phyloP scores from a whole-genome alignment of 805 yeast genomes.

The Yarrowia hollandica region DNA sequence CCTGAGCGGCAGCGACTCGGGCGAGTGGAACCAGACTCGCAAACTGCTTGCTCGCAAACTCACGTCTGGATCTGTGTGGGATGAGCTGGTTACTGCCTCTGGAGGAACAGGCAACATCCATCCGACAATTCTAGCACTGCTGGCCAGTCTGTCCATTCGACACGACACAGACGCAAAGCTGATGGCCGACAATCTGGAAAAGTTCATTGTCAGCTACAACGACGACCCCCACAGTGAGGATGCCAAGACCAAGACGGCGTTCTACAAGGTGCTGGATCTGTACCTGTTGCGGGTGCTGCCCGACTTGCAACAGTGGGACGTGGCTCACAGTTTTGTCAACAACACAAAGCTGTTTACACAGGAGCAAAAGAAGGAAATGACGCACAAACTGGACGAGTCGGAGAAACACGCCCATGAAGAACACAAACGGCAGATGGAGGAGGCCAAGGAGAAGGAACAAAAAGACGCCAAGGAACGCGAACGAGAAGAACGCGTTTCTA shows the following conservation, averaged over 20 bases:
- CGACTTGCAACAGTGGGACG: conserved; percentile 15
- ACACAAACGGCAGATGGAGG: neutral
- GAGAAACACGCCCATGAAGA: neutral
- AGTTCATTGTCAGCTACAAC: conserved; percentile 9
- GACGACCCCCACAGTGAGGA: neutral
- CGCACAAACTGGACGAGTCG: conserved; percentile 3
- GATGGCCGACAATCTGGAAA: conserved; percentile 21
- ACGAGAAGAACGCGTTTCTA: neutral
- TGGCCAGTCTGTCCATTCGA: conserved; percentile 10
- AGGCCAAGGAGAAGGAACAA: conserved; percentile 3
- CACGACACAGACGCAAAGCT: conserved; percentile 22
- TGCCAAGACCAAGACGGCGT: conserved; percentile 11
- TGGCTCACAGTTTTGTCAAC: conserved; percentile 21
- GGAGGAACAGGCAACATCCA: conserved; percentile 16
- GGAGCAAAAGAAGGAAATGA: conserved; percentile 27
- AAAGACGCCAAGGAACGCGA: conserved; percentile 1
- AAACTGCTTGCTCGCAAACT: conserved; percentile 3
- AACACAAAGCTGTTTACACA: neutral
- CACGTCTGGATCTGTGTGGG: conserved; percentile 10
- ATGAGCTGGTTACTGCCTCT: conserved; percentile 13
- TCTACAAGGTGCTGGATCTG: conserved; percentile 26
- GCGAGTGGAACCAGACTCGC: conserved; percentile 10
- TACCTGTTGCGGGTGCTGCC: conserved; percentile 27
- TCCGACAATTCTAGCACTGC: neutral
- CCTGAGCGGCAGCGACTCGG: neutral